Evolutionary conservation across 495 filamentous ascomycete genomes (phyloP).

Genomic region (Coniosporium apollinis): DNA sequence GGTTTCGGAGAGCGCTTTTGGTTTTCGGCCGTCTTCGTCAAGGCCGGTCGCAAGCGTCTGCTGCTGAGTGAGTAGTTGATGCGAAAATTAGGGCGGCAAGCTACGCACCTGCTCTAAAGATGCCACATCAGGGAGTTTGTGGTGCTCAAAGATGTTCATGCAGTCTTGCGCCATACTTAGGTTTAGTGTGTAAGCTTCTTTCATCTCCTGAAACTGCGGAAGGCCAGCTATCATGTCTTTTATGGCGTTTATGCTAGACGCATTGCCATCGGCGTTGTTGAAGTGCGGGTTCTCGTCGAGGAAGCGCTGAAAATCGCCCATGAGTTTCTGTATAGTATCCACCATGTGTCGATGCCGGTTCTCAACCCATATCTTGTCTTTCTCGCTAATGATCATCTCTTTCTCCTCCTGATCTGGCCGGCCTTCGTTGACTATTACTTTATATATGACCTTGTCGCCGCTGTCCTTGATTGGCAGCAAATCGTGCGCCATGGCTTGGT

Average conservation of each 20-base stretch:
- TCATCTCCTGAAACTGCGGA: conserved; percentile 85
- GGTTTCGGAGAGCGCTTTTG: conserved; percentile 72
- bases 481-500: conserved; percentile 95
- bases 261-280: conserved; percentile 48
- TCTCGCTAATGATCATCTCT: conserved; percentile 76
- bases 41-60: conserved; percentile 76
- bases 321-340: conserved; percentile 85
- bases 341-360: conserved; percentile 95
- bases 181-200: conserved; percentile 88
- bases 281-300: conserved; percentile 88
- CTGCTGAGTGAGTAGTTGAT: conserved; percentile 1
- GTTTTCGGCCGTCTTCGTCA: conserved; percentile 82
- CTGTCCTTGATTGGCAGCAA: conserved; percentile 65
- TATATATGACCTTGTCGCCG: conserved; percentile 71
- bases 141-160: conserved; percentile 75
- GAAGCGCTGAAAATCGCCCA: conserved; percentile 83
- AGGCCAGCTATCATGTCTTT: conserved; percentile 93
- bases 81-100: neutral
- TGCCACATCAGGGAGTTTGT: conserved; percentile 74
- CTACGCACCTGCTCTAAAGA: conserved; percentile 54
- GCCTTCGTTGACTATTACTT: conserved; percentile 58
- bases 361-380: conserved; percentile 83
- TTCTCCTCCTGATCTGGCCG: conserved; percentile 50
- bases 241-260: conserved; percentile 71
- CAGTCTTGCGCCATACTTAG: conserved; percentile 96